A percentile compares a stretch with the other conserved stretches of the same genome.
Evolutionary conservation across 768 basidiomycete genomes (phyloP).

Genomic region (Boletus rex-veris): DNA sequence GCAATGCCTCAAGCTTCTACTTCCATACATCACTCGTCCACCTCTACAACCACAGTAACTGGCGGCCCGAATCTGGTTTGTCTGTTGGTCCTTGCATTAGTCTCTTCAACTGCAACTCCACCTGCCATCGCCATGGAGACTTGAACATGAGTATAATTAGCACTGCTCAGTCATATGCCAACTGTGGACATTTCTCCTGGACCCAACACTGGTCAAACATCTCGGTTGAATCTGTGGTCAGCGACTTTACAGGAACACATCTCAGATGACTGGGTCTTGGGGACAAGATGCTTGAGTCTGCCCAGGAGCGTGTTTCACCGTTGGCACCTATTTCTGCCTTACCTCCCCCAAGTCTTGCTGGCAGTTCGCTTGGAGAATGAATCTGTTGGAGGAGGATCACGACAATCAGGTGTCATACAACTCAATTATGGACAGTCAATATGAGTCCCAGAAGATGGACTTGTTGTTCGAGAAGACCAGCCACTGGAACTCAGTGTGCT

Average conservation of each 20-base stretch:
- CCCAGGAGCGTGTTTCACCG: constrained; percentile 47
- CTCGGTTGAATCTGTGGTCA: constrained; percentile 64
- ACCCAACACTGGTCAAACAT: constrained; percentile 51
- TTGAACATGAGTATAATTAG: constrained; percentile 60
- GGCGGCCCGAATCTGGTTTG: too few relatives aligned
- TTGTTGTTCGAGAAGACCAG: constrained; percentile 65
- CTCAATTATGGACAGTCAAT: constrained; percentile 60
- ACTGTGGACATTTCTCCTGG: constrained; percentile 58
- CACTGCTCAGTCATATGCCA: constrained; percentile 52
- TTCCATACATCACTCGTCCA: constrained; percentile 47
- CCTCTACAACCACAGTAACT: too few relatives aligned
- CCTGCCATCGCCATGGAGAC: constrained; percentile 50
- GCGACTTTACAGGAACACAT: constrained; percentile 56
- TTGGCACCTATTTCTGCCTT: constrained; percentile 65
- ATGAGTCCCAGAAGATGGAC: constrained; percentile 39
- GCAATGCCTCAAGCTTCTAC: constrained; percentile 77
- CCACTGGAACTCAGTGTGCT: constrained; percentile 43
- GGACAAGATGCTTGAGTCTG: constrained; percentile 83
- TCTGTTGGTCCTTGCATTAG: constrained; percentile 78
- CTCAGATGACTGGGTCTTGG: constrained; percentile 71
- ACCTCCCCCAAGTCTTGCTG: constrained; percentile 44
- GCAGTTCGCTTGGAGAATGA: constrained; percentile 13
- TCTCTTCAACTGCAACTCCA: constrained; percentile 66
- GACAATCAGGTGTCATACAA: constrained; percentile 49
- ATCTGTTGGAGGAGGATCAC: constrained; percentile 14